These are phyloP conservation scores for Bacidia gigantensis DNA, from an alignment of 495 filamentous ascomycete genomes.

Conservation along the genomic window DNA sequence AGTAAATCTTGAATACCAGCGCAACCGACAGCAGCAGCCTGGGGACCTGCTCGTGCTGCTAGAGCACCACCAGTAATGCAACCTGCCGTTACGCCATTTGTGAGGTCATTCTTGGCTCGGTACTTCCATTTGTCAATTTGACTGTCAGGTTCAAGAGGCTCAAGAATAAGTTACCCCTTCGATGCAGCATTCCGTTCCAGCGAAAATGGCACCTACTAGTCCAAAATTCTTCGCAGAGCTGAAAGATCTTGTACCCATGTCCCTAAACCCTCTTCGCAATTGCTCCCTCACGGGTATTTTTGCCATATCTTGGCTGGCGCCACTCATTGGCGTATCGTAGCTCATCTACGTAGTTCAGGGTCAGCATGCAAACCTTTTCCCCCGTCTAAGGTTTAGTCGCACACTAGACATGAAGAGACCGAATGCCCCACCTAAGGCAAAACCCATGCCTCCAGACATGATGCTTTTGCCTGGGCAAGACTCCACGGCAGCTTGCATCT, in stretches of 20 bases:
- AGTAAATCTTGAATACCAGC: constrained; percentile 92
- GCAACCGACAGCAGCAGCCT: constrained; percentile 80
- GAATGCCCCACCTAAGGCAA: constrained; percentile 82
- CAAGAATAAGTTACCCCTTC: constrained; percentile 43
- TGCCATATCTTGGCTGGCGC: constrained; percentile 46
- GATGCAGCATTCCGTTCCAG: constrained; percentile 89
- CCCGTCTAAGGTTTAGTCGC: constrained; percentile 24
- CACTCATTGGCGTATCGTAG: constrained; percentile 69
- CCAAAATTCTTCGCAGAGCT: constrained; percentile 92
- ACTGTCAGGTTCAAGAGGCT: not conserved
- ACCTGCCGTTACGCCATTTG: constrained; percentile 74
- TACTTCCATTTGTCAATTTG: constrained; percentile 21
- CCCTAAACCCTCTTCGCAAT: constrained; percentile 69
- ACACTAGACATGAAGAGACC: constrained; percentile 91
- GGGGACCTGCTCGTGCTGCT: constrained; percentile 72
- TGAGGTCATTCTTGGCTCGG: constrained; percentile 85
- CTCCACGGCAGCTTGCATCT: constrained; percentile 79
- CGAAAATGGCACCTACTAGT: constrained; percentile 75
- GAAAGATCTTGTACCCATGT: constrained; percentile 78
- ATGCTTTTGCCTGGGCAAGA: constrained; percentile 74
- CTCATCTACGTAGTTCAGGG: constrained; percentile 47
- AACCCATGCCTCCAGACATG: constrained; percentile 74
- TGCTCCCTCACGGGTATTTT: constrained; percentile 72
- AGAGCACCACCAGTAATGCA: constrained; percentile 85
- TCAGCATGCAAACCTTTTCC: constrained; percentile 17